phyloP scores from a whole-genome alignment of 768 basidiomycete species.

The Podaxis rugospora region DNA sequence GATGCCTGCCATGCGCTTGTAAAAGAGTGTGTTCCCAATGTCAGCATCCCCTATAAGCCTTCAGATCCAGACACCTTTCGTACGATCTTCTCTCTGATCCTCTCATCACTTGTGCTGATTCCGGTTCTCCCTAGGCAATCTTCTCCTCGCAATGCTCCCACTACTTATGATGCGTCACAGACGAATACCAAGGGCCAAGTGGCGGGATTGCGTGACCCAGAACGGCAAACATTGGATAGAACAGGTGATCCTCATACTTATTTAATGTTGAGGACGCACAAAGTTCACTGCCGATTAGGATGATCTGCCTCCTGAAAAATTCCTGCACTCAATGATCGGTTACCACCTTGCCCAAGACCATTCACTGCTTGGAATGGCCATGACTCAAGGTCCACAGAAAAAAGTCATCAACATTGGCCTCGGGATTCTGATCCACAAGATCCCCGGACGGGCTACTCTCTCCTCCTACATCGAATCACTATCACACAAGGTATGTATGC shows the following conservation, averaged over 20 bases:
- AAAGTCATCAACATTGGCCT: slow-evolving; percentile 38
- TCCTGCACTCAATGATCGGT: slow-evolving; percentile 74
- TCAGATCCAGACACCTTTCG: slow-evolving; percentile 61
- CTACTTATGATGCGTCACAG: slow-evolving; percentile 85
- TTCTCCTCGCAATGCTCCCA: slow-evolving; percentile 75
- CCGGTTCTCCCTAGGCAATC: slow-evolving; percentile 41
- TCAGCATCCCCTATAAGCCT: slow-evolving; percentile 49
- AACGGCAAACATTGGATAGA: slow-evolving; percentile 83
- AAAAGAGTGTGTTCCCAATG: slow-evolving; percentile 55
- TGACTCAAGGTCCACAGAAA: slow-evolving; percentile 73
- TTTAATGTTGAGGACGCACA: no score
- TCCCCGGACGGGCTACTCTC: slow-evolving; percentile 59
- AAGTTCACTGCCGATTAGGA: slow-evolving; percentile 34
- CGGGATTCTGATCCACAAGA: slow-evolving; percentile 27
- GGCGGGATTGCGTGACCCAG: slow-evolving; percentile 57
- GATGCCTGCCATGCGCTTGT: slow-evolving; percentile 60
- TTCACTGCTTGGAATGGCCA: slow-evolving; percentile 78
- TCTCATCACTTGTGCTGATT: neutral
- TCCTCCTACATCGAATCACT: slow-evolving; percentile 64
- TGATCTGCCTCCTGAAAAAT: slow-evolving; percentile 59
- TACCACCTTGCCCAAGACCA: slow-evolving; percentile 69
- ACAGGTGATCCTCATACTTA: slow-evolving; percentile 38
- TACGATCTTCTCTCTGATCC: slow-evolving; percentile 28
- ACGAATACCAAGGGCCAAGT: slow-evolving; percentile 70
- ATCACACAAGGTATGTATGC: slow-evolving; percentile 68